Base-by-base conservation (phyloP, 352 stramenopile species). In the Pythium volutum region DNA sequence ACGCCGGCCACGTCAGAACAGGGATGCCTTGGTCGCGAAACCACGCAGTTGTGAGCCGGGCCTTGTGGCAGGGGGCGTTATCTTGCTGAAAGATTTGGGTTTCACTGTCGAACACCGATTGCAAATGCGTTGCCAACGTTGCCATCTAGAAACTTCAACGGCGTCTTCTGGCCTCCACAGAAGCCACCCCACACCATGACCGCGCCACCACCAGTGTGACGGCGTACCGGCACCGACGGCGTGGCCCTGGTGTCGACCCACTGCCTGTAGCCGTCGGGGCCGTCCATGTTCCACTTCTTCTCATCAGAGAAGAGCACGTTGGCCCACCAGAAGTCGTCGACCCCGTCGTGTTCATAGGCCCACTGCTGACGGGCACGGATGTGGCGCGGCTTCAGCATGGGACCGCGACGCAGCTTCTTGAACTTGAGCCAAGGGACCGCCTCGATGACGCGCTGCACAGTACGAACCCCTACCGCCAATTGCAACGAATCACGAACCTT, bases 251-350 rank as follows among this genome's bases (percentile, higher is more conserved):
- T 49, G 25, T 59, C 51, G 14, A 59, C 38, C 34, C 51, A 59
- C 15, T 14, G 51, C 15, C 25, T 46, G 51, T 59, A 59, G n/a
- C 51, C 51, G 31, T 59, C 51, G 4, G 51, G 38, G 2, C 38
- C 51, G 22, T 59, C 51, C 2, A 59, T 1, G 25, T 59, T 59
- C 51, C 51, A 59, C 31, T 59, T 59, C 51, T 59, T 59, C 51
- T 49, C 51, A 22, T 59, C 34, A 18, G 20, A 39, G 22, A 59
- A 59, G 2, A 34, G 2, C 23, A 59, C 51, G 14, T 59, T 33
- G 20, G 51, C 34, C 51, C 51, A 49, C 51, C 51, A 48, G 14
- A 49, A 49, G 0, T 25, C 34, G 34, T 49, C 12, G 1, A 33
- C 23, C 23, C 25, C 34, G 25, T 47, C 22, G 16, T 59, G 18